Conservation (phyloP, 805 yeast genomes). For the Wickerhamomyces queroliae region DNA sequence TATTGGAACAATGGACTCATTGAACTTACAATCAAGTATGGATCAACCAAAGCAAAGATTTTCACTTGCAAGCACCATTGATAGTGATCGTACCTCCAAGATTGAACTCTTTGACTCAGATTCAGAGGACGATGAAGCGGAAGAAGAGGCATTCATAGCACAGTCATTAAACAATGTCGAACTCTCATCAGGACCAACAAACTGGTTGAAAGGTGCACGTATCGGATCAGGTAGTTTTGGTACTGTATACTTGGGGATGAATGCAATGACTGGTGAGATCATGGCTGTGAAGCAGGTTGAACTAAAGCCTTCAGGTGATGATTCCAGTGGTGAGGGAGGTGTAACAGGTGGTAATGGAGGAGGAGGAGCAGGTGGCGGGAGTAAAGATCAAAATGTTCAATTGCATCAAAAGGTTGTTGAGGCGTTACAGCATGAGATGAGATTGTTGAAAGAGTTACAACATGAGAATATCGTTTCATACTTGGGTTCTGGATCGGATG, state of each 20-base stretch:
- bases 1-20: constrained; percentile 22
- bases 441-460: constrained; percentile 65
- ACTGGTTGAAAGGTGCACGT: constrained; percentile 90
- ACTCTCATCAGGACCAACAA: constrained; percentile 50
- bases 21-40: constrained; percentile 25
- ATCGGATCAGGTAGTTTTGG: constrained; percentile 97
- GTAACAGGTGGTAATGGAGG: too few relatives aligned
- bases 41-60: constrained; percentile 22
- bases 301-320: constrained; percentile 41
- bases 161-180: constrained; percentile 7
- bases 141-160: constrained; percentile 10
- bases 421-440: constrained; percentile 80
- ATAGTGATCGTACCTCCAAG: constrained; percentile 18
- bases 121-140: constrained; percentile 13
- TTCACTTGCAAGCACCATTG: constrained; percentile 18
- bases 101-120: constrained; percentile 21
- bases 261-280: constrained; percentile 86
- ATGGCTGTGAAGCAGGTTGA: constrained; percentile 97
- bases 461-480: constrained; percentile 93
- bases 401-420: constrained; percentile 58
- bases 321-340: constrained; percentile 20
- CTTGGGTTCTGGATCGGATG: constrained; percentile 79
- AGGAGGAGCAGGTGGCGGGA: constrained; percentile 28
- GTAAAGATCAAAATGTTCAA: constrained; percentile 20
- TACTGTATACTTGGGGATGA: constrained; percentile 86